phyloP scores from a whole-genome alignment of 768 basidiomycete species.

The Hericium rajendrae region DNA sequence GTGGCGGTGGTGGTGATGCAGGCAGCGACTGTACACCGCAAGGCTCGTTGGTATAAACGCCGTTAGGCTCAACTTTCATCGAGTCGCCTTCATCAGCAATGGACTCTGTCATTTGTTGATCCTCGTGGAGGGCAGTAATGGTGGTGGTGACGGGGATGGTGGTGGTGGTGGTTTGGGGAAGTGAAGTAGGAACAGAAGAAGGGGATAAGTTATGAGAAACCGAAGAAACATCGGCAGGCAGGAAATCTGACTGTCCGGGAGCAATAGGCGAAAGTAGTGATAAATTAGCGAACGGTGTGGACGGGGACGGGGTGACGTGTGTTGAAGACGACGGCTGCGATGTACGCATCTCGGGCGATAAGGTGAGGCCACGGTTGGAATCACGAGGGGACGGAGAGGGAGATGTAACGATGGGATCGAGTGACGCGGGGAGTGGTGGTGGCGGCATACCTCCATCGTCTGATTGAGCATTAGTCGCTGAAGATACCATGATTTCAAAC shows the following conservation, averaged over 20 bases:
- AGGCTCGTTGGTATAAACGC: neutral
- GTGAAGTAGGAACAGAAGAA: conserved; percentile 8
- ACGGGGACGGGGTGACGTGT: conserved; percentile 8
- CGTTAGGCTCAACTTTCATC: no score
- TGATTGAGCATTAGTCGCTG: conserved; percentile 9
- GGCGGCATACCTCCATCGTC: conserved; percentile 39
- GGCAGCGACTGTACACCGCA: neutral
- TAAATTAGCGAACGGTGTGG: conserved; percentile 41
- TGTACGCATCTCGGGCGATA: conserved; percentile 3
- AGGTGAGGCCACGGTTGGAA: conserved; percentile 7
- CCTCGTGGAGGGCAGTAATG: neutral
- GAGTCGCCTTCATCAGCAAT: no score
- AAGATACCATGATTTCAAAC: neutral
- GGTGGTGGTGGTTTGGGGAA: neutral
- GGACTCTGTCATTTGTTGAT: no score
- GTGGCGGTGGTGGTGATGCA: neutral
- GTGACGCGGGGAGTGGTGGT: conserved; percentile 36
- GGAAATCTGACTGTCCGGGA: neutral
- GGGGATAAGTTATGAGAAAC: conserved; percentile 16
- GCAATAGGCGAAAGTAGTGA: conserved; percentile 32
- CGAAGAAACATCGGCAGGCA: conserved; percentile 10
- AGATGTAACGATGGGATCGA: conserved; percentile 31
- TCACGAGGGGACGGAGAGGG: conserved; percentile 12
- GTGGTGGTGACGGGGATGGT: neutral
- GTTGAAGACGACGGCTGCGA: neutral